Percentiles rank a stretch among this genome's conserved stretches.
These are phyloP conservation scores for Leccinum sublutescens DNA, from an alignment of 768 basidiomycete genomes.

Conservation along the genomic window DNA sequence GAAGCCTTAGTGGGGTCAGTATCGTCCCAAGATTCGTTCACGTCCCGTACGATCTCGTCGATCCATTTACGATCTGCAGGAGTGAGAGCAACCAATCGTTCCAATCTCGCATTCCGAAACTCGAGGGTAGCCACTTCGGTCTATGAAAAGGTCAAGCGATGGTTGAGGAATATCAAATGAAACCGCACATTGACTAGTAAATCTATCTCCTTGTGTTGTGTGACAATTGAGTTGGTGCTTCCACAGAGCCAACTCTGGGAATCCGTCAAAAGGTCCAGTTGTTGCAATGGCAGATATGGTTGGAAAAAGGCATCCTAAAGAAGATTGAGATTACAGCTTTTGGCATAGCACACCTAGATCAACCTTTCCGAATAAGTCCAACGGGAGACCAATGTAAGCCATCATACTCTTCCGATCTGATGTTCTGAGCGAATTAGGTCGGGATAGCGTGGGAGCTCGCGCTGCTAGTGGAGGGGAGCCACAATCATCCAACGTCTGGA, in stretches of 20 bases:
- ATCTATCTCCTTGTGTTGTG: conserved; percentile 90
- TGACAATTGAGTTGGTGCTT: conserved; percentile 95
- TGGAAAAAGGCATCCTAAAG: conserved; percentile 91
- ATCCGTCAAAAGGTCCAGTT: conserved; percentile 82
- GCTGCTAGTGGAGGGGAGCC: conserved; percentile 78
- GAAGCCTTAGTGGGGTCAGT: conserved; percentile 54
- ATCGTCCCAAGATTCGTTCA: conserved; percentile 77
- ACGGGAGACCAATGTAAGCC: conserved; percentile 88
- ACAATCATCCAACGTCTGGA: conserved; percentile 88
- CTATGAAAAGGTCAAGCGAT: conserved; percentile 38
- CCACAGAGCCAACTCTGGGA: conserved; percentile 87
- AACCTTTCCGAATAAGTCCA: conserved; percentile 92
- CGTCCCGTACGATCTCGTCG: conserved; percentile 88
- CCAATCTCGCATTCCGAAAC: conserved; percentile 79
- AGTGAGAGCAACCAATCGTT: conserved; percentile 76
- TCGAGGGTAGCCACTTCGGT: conserved; percentile 86
- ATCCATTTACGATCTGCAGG: conserved; percentile 97
- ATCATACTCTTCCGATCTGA: conserved; percentile 90
- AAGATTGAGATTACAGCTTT: not conserved
- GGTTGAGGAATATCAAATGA: not conserved
- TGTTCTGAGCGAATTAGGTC: conserved; percentile 79
- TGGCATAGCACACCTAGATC: not conserved
- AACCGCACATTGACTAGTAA: conserved; percentile 74
- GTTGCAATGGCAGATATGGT: conserved; percentile 94
- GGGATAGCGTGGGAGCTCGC: conserved; percentile 59